Conservation (phyloP, 257 asterid genomes). For the Rehmannia glutinosa region DNA sequence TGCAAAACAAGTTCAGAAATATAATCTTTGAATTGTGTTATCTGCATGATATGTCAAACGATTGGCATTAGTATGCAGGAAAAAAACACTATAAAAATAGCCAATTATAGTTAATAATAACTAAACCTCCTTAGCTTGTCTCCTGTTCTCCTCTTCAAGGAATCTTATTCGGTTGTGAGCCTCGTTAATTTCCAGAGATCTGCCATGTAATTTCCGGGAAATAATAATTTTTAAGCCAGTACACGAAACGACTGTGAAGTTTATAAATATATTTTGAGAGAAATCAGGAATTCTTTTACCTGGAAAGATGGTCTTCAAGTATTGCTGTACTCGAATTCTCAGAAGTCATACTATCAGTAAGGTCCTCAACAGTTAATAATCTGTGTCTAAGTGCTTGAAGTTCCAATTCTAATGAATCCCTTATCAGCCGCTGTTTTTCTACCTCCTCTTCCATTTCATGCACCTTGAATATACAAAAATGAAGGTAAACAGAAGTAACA, state of each 20-base stretch:
- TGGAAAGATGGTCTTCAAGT: conserved; percentile 37
- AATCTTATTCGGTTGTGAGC: conserved; percentile 40
- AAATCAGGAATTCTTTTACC: conserved; percentile 40
- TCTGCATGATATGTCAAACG: conserved; percentile 40
- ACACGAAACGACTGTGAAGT: conserved; percentile 4
- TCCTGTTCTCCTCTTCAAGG: conserved; percentile 64
- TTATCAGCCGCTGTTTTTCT: conserved; percentile 47
- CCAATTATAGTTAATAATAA: conserved; percentile 13
- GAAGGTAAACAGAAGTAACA: conserved; percentile 9
- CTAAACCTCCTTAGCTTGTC: conserved; percentile 61
- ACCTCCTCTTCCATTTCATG: conserved; percentile 80
- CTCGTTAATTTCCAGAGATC: conserved; percentile 43
- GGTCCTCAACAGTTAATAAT: conserved; percentile 59
- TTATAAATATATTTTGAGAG: conserved; percentile 6
- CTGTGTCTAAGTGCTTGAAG: conserved; percentile 64
- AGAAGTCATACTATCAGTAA: conserved; percentile 49
- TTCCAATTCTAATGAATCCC: conserved; percentile 63
- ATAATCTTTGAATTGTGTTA: conserved; percentile 60
- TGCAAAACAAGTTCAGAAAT: conserved; percentile 75
- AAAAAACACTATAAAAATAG: background rate
- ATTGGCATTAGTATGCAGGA: conserved; percentile 15
- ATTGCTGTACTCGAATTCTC: conserved; percentile 37
- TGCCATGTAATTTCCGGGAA: conserved; percentile 39
- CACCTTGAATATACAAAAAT: conserved; percentile 41
- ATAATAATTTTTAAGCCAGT: conserved; percentile 2